These are phyloP conservation scores for Xerocomellus amylosporus DNA, from an alignment of 768 basidiomycete genomes.

Conservation along the genomic window DNA sequence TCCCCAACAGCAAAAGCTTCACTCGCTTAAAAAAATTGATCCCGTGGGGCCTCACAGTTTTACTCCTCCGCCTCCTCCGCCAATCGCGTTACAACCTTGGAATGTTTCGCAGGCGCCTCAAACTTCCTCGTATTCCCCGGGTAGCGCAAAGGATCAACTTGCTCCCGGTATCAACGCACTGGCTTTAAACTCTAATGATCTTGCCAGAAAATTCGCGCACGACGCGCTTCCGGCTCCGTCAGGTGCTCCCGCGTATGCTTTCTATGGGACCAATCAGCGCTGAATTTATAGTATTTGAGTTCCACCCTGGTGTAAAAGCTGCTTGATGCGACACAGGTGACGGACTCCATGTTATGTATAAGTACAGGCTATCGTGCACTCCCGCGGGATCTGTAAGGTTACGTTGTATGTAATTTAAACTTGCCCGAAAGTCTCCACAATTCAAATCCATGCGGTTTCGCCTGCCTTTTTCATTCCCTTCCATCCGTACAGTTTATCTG, in stretches of 20 bases:
- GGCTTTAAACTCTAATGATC: constrained; percentile 4
- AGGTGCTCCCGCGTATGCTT: constrained; percentile 1
- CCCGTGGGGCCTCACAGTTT: too few relatives aligned
- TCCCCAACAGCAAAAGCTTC: not conserved
- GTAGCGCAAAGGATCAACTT: not conserved
- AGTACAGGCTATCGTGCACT: not conserved
- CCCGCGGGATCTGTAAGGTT: constrained; percentile 2
- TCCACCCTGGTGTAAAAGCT: not conserved
- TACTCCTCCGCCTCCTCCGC: not conserved
- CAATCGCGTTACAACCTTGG: not conserved
- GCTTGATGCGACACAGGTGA: not conserved
- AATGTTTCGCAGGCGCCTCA: not conserved
- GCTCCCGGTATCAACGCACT: constrained; percentile 6
- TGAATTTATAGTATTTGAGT: not conserved
- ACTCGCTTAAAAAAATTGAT: not conserved
- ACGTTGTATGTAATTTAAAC: not conserved
- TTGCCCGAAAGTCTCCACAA: not conserved
- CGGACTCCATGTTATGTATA: not conserved
- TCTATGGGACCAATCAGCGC: not conserved
- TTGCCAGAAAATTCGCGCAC: constrained; percentile 7
- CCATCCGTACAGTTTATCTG: not conserved
- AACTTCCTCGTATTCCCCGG: constrained; percentile 1
- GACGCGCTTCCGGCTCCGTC: constrained; percentile 4
- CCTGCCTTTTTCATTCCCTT: constrained; percentile 8
- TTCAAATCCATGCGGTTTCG: not conserved